These are phyloP conservation scores for Chalciporus sphaerocephalus DNA, from an alignment of 768 basidiomycete genomes.

Conservation along the genomic window DNA sequence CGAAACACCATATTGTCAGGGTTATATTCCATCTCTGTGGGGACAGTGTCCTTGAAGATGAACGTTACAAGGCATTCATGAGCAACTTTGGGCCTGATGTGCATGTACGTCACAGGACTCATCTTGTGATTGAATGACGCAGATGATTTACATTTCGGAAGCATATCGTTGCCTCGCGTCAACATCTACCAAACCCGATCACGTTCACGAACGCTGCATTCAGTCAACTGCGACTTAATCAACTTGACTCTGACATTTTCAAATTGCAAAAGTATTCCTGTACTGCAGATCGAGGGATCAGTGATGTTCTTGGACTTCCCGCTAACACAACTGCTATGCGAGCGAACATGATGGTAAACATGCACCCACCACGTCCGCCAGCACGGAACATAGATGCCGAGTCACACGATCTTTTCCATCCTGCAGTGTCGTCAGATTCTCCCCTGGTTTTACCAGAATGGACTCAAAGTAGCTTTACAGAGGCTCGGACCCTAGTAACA, in stretches of 20 bases:
- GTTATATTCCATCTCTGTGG: slow-evolving; percentile 72
- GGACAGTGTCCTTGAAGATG: slow-evolving; percentile 62
- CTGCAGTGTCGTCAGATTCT: slow-evolving; percentile 14
- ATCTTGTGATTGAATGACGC: background rate
- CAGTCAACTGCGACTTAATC: slow-evolving; percentile 65
- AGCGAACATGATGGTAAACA: slow-evolving; percentile 36
- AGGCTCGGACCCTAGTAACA: slow-evolving; percentile 27
- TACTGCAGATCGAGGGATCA: slow-evolving; percentile 37
- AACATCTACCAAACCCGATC: slow-evolving; percentile 57
- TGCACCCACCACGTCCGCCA: slow-evolving; percentile 49
- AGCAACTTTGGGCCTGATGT: slow-evolving; percentile 52
- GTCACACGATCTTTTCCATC: slow-evolving; percentile 31
- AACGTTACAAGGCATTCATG: slow-evolving; percentile 71
- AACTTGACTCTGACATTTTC: slow-evolving; percentile 73
- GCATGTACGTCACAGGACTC: slow-evolving; percentile 45
- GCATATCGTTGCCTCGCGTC: slow-evolving; percentile 73
- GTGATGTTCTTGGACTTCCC: slow-evolving; percentile 42
- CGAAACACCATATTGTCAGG: slow-evolving; percentile 40
- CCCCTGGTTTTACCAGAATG: slow-evolving; percentile 21
- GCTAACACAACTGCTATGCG: slow-evolving; percentile 40
- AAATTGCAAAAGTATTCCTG: slow-evolving; percentile 55
- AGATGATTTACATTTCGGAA: slow-evolving; percentile 28
- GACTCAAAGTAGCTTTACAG: slow-evolving; percentile 38
- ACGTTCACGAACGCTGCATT: slow-evolving; percentile 72
- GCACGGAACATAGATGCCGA: slow-evolving; percentile 26